phyloP scores from a whole-genome alignment of 495 filamentous ascomycete genomes.

The Neurospora sp. region DNA sequence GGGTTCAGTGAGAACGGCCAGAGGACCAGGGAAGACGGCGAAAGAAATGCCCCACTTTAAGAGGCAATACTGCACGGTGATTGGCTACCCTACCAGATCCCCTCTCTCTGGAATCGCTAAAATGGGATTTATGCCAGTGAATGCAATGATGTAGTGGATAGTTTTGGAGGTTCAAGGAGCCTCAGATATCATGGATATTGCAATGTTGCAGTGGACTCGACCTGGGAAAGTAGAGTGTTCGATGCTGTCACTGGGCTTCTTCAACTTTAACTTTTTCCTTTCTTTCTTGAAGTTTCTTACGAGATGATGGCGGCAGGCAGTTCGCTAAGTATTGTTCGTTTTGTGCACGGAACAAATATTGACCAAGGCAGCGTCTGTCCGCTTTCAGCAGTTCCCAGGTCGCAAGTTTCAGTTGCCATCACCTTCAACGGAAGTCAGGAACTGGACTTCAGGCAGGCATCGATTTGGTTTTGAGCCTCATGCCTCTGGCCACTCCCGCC shows the following conservation, averaged over 20 bases:
- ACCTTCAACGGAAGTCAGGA: background rate
- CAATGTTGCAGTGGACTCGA: background rate
- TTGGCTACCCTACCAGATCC: background rate
- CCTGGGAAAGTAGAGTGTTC: background rate
- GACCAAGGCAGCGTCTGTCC: background rate
- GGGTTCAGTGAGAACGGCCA: constrained; percentile 18
- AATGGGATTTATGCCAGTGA: background rate
- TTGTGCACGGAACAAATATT: background rate
- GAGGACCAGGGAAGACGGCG: background rate
- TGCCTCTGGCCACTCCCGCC: background rate
- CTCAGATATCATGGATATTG: background rate
- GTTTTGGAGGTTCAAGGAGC: background rate
- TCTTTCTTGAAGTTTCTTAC: background rate
- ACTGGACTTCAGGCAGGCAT: background rate
- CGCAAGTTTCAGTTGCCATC: background rate
- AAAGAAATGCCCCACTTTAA: constrained; percentile 25
- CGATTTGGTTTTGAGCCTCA: background rate
- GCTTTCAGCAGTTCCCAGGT: background rate
- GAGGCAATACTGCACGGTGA: background rate
- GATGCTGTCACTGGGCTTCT: background rate
- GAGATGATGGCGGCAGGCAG: background rate
- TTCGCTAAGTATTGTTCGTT: background rate
- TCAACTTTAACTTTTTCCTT: background rate
- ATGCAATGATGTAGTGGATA: background rate
- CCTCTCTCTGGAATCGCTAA: background rate